Base-by-base conservation (phyloP, 148 eudicot species). In the Silene uniflora region DNA sequence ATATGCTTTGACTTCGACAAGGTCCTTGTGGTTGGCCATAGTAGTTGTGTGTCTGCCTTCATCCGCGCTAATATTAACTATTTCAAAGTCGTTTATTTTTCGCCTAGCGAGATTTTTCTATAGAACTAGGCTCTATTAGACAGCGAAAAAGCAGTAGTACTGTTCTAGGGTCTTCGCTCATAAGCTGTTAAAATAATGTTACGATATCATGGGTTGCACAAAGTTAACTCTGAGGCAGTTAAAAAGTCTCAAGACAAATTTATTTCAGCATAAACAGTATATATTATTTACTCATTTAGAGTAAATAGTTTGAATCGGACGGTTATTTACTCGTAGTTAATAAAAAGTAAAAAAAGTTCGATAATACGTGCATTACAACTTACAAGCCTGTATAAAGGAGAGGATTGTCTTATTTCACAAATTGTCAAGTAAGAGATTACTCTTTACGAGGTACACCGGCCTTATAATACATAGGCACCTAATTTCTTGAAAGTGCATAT, bases 21-120 rank as follows among this genome's bases (percentile, higher is more conserved):
- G 68, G 24, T 75, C 86, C 67, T 52, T 78, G 39, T 85, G 86
- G 88, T 29, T 85, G 47, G 86, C 86, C 22, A 78, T 85, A 71
- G 79, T 78, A 46, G 74, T 75, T 9, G 82, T 76, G 71, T 78
- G 78, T 67, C 76, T 85, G 42, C 85, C 88, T 22, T 46, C 84
- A 18, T 80, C 62, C 21, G 76, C 77, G 19, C 75, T 74, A 25
- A 18, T 83, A 14, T 66, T 83, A 22, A 73, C 81, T 49, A 62
- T 71, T 27, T 76, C 84, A 4, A 80, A 73, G 64, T 78, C 79
- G 22, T 6, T 69, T 25, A 72, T 78, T 27, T 76, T 85, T 16
- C 75, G 61, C 42, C 74, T 80, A 64, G 86, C 86, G 0, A 83
- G 79, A 73, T 44, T 58, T 32, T 74, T 80, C 58, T 65, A 17